Evolutionary conservation across 805 yeast species (phyloP), one percentile per base, ranked within the genome.

Genomic region (Teunomyces stri): DNA sequence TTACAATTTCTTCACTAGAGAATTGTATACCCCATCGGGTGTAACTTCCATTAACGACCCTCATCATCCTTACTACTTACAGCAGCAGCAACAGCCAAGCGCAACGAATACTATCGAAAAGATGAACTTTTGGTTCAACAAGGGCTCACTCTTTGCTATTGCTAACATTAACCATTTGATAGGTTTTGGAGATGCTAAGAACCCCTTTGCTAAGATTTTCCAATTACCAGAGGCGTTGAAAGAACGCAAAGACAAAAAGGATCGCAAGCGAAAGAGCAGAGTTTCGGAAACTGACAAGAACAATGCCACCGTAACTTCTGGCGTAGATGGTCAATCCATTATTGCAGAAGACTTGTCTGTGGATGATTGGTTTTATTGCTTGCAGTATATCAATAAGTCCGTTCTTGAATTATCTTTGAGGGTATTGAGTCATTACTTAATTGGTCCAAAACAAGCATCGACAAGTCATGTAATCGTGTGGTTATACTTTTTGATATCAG

Each of bases 401-500:
- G 84, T 85, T 1, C 58, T 86, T 36, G 86, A 84, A 56, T 72
- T 88, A 48, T 76, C 87, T n/a, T 76, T 84, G 70, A 74, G 84
- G 50, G 87, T 87, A 60, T 61, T 87, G 40, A 76, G 75, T 52
- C 83, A 82, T 49, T 87, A 85, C 58, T 63, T 85, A 31, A 71
- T 75, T 48, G 92, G 94, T 0, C 94, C 96, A 2, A 73, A 80
- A 37, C 81, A 84, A 49, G 78, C 84, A 6, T 81, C 88, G 1
- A 75, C 86, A 3, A 84, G 91, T 10, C 95, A 88, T 69, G 73
- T 84, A 2, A 73, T 87, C 39, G 85, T 89, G 1, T 87, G 92
- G 89, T 65, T 86, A 6, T 86, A 88, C 58, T 89, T 86, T 56
- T 65, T 88, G 18, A 69, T 82, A 10, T 75, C 92, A 0, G 68